Evolutionary conservation across 768 basidiomycete species (phyloP).

Genomic region (Suillus tomentosus): DNA sequence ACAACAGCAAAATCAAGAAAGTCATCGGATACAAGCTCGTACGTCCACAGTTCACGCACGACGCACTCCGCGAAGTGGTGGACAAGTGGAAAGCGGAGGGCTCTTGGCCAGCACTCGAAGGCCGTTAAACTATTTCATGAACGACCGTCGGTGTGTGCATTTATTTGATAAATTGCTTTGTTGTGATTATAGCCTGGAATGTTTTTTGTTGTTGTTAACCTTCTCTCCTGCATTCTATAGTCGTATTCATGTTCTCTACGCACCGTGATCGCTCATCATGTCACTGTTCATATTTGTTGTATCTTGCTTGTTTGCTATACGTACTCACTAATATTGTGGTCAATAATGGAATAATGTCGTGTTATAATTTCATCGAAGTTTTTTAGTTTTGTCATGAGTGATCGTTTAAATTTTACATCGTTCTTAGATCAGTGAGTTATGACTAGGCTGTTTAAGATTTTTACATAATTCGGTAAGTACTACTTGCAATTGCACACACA

Average conservation of each 20-base stretch:
- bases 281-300: conserved; percentile 18
- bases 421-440: not conserved
- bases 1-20: conserved; percentile 71
- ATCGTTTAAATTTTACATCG: not conserved
- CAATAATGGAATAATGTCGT: conserved; percentile 19
- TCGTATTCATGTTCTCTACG: conserved; percentile 20
- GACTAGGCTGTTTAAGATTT: not conserved
- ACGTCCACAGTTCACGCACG: conserved; percentile 61
- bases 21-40: conserved; percentile 70
- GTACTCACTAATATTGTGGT: conserved; percentile 27
- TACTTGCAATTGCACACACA: not conserved
- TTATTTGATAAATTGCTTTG: conserved; percentile 16
- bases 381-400: not conserved
- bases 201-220: conserved; percentile 9
- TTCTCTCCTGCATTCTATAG: conserved; percentile 10
- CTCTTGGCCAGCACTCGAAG: conserved; percentile 32
- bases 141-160: conserved; percentile 11
- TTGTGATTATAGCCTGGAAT: conserved; percentile 8
- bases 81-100: conserved; percentile 82
- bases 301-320: conserved; percentile 21
- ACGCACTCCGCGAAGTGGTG: conserved; percentile 66
- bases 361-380: not conserved
- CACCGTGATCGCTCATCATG: conserved; percentile 6
- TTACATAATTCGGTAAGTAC: not conserved
- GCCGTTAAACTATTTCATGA: not conserved